phyloP scores from a whole-genome alignment of 805 yeast genomes.

The Sungouiozyma intestinalis region DNA sequence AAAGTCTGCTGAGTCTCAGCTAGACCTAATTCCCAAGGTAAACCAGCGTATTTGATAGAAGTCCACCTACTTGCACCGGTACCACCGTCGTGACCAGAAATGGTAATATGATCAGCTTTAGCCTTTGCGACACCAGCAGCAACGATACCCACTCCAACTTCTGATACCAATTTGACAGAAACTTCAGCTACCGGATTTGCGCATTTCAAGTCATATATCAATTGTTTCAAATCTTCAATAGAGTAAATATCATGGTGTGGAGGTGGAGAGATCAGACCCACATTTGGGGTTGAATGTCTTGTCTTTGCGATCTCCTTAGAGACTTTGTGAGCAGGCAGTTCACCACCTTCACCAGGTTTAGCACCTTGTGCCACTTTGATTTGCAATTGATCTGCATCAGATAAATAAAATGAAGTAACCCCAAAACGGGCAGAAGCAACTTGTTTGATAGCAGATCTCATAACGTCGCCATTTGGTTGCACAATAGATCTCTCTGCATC shows the following conservation, averaged over 20 bases:
- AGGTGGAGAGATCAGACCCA: slow-evolving; percentile 94
- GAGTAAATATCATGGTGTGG: slow-evolving; percentile 98
- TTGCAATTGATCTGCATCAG: slow-evolving; percentile 96
- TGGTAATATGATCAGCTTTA: slow-evolving; percentile 90
- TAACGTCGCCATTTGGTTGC: slow-evolving; percentile 83
- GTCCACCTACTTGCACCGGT: slow-evolving; percentile 99
- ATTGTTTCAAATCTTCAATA: slow-evolving; percentile 93
- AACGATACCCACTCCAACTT: slow-evolving; percentile 97
- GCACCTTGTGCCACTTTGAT: slow-evolving; percentile 99
- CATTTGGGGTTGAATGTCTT: slow-evolving; percentile 93
- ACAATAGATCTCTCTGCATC: slow-evolving; percentile 82
- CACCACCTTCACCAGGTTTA: slow-evolving; percentile 99
- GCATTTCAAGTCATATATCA: slow-evolving; percentile 92
- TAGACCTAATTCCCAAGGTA: slow-evolving; percentile 97
- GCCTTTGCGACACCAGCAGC: slow-evolving; percentile 99
- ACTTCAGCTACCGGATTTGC: slow-evolving; percentile 95
- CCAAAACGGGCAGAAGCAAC: slow-evolving; percentile 98
- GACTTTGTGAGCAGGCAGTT: slow-evolving; percentile 90
- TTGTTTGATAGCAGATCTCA: slow-evolving; percentile 98
- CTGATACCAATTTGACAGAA: slow-evolving; percentile 92
- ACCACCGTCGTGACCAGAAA: slow-evolving; percentile 99
- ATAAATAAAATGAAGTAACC: slow-evolving; percentile 86
- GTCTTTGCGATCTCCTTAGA: slow-evolving; percentile 82
- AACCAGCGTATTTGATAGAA: slow-evolving; percentile 92
- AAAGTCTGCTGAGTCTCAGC: slow-evolving; percentile 98